These are phyloP conservation scores for Mycoemilia scoparia DNA, from an alignment of 192 early-diverging fungal genomes.

Conservation along the genomic window DNA sequence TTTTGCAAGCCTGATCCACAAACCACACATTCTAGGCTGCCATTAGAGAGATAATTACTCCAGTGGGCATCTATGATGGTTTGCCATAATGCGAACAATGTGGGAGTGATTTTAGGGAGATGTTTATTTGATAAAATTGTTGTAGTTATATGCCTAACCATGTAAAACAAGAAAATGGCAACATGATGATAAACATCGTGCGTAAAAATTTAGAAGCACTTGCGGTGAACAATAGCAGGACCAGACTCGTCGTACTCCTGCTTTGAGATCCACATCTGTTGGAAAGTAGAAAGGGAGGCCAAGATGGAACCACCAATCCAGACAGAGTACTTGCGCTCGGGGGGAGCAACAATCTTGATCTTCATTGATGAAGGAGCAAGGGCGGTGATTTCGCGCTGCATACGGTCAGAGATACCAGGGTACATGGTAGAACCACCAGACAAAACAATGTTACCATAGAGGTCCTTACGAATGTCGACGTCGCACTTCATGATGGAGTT, in stretches of 20 bases:
- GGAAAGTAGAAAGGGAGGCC: slow-evolving; percentile 95
- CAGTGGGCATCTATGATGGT: no score
- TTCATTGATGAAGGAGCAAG: slow-evolving; percentile 90
- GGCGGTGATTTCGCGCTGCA: slow-evolving; percentile 95
- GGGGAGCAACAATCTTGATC: slow-evolving; percentile 96
- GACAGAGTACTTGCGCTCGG: slow-evolving; percentile 98
- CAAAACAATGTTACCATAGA: slow-evolving; percentile 92
- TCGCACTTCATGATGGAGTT: slow-evolving; percentile 96
- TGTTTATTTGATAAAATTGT: no score
- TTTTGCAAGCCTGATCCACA: no score
- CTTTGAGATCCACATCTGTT: slow-evolving; percentile 98
- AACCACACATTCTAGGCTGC: no score
- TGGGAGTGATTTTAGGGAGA: no score
- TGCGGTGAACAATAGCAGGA: slow-evolving; percentile 94
- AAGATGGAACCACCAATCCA: slow-evolving; percentile 98
- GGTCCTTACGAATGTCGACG: slow-evolving; percentile 87
- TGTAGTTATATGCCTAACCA: no score
- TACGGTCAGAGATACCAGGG: slow-evolving; percentile 90
- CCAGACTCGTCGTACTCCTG: slow-evolving; percentile 97
- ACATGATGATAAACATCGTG: not conserved
- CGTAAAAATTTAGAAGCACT: slow-evolving; percentile 67
- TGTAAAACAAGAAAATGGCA: slow-evolving; percentile 2
- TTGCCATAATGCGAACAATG: no score
- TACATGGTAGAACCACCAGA: slow-evolving; percentile 97
- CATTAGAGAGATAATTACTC: no score